These are phyloP conservation scores for Claviceps fusiformis DNA, from an alignment of 2,329 filamentous ascomycete genomes.

Conservation along the genomic window DNA sequence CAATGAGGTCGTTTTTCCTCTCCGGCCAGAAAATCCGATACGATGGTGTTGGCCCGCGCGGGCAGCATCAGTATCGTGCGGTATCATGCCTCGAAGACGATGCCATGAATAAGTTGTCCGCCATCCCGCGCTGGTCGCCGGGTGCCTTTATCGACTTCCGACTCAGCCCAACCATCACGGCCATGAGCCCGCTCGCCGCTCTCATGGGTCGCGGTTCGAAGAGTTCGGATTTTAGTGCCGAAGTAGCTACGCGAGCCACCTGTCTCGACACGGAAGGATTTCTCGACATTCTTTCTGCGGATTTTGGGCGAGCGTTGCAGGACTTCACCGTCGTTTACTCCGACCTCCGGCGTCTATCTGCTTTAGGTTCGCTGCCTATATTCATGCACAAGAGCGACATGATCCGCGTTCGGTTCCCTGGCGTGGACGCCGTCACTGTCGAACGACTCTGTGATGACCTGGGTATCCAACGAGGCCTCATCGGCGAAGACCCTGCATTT, in stretches of 20 bases:
- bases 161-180: slow-evolving; percentile 79
- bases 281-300: slow-evolving; percentile 69
- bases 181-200: slow-evolving; percentile 58
- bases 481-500: slow-evolving; percentile 67
- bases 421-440: slow-evolving; percentile 72
- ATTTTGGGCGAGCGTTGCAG: slow-evolving; percentile 77
- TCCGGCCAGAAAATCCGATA: slow-evolving; percentile 81
- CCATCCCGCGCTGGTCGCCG: slow-evolving; percentile 39
- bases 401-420: slow-evolving; percentile 76
- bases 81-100: slow-evolving; percentile 66
- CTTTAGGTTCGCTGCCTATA: slow-evolving; percentile 73
- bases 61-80: slow-evolving; percentile 65
- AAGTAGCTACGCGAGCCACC: slow-evolving; percentile 30
- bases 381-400: slow-evolving; percentile 52
- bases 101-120: slow-evolving; percentile 52
- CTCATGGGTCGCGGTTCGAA: slow-evolving; percentile 32
- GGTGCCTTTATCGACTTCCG: slow-evolving; percentile 84
- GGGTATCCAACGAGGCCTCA: slow-evolving; percentile 64
- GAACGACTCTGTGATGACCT: slow-evolving; percentile 77
- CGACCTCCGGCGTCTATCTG: slow-evolving; percentile 65
- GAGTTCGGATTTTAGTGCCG: slow-evolving; percentile 29
- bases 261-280: slow-evolving; percentile 73
- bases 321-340: slow-evolving; percentile 68
- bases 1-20: slow-evolving; percentile 83
- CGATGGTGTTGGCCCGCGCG: slow-evolving; percentile 59